A percentile compares a stretch with the other conserved stretches of the same genome.
These are phyloP conservation scores for Blastobotrys terrestris DNA, from an alignment of 805 yeast genomes.

Conservation along the genomic window DNA sequence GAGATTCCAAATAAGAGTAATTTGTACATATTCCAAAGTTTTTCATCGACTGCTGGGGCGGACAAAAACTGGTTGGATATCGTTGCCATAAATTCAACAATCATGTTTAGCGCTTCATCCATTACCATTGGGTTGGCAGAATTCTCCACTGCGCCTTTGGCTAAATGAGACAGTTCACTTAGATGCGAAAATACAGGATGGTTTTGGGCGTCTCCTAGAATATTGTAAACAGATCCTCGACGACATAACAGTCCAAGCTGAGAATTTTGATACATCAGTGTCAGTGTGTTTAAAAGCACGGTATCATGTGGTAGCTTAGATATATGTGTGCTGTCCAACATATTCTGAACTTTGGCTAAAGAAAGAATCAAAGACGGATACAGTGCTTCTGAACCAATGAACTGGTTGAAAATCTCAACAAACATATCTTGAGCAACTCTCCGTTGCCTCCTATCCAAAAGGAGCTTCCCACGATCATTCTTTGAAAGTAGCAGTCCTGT, in stretches of 20 bases:
- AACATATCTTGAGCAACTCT: constrained; percentile 1
- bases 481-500: constrained; percentile 15
- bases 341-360: constrained; percentile 6
- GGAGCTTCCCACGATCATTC: background rate
- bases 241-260: background rate
- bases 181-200: constrained; percentile 8
- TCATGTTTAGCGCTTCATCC: constrained; percentile 7
- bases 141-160: background rate
- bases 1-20: constrained; percentile 21
- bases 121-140: constrained; percentile 3
- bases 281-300: background rate
- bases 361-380: constrained; percentile 2
- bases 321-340: constrained; percentile 1
- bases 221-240: background rate
- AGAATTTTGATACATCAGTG: background rate
- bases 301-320: constrained; percentile 1
- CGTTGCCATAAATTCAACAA: background rate
- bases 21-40: constrained; percentile 18
- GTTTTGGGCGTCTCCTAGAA: background rate
- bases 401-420: constrained; percentile 6
- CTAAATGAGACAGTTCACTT: constrained; percentile 15
- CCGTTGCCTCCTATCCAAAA: background rate
- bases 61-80: background rate
- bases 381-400: background rate
- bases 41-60: background rate